Percentiles rank a stretch among this genome's conserved stretches.
Conservation (phyloP, 2,329 filamentous ascomycete species). For the Cladophialophora bantiana region DNA sequence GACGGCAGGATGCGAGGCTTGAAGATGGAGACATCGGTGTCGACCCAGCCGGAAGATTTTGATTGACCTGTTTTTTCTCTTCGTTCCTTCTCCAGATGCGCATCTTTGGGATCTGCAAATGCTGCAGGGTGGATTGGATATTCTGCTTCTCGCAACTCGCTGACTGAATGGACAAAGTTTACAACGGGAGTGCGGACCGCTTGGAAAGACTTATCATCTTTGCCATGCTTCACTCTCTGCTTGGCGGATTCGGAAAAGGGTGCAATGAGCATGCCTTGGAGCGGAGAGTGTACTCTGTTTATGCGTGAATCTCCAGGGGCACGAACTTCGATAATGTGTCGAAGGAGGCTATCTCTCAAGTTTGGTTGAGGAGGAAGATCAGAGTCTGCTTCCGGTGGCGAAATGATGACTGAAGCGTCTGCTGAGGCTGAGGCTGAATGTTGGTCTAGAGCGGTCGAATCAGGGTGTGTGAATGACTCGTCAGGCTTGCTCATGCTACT, state of each 20-base stretch:
- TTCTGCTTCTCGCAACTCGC: conserved; percentile 82
- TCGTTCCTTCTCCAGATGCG: conserved; percentile 59
- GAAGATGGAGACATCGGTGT: conserved; percentile 75
- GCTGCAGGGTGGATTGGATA: conserved; percentile 83
- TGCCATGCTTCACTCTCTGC: conserved; percentile 65
- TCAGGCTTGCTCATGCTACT: not conserved
- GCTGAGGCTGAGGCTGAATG: not conserved
- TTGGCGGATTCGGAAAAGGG: conserved; percentile 71
- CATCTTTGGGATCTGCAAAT: conserved; percentile 65
- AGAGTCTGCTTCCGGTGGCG: not conserved
- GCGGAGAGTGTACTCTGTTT: conserved; percentile 82
- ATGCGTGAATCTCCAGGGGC: conserved; percentile 85
- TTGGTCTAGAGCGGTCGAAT: not conserved
- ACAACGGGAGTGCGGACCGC: conserved; percentile 83
- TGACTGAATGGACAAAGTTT: conserved; percentile 73
- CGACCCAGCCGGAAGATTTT: conserved; percentile 74
- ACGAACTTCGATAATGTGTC: conserved; percentile 86
- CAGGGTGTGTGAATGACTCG: not conserved
- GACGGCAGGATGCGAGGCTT: conserved; percentile 4
- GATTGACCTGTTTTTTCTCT: conserved; percentile 61
- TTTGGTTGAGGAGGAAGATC: not conserved
- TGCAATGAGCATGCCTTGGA: conserved; percentile 81
- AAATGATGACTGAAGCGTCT: not conserved
- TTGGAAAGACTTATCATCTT: conserved; percentile 70
- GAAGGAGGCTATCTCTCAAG: conserved; percentile 71